These are phyloP conservation scores for Telfairia occidentalis DNA, from an alignment of 331 rosid genomes.

Conservation along the genomic window DNA sequence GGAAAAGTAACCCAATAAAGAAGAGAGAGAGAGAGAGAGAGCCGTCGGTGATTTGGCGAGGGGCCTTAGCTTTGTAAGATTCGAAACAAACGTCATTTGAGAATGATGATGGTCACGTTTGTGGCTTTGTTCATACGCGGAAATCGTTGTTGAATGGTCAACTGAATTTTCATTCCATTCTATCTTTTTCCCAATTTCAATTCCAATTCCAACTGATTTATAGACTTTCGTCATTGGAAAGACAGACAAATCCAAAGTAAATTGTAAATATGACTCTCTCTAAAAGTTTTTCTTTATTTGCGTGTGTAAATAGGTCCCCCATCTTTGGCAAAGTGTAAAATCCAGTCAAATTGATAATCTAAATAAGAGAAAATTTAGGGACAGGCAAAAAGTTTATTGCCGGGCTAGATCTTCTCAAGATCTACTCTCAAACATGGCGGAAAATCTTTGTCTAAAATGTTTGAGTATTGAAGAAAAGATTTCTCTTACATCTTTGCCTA, in stretches of 20 bases:
- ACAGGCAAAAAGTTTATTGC: neutral
- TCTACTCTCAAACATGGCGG: neutral
- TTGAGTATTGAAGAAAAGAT: too few species aligned
- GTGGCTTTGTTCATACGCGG: neutral
- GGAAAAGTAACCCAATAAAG: neutral
- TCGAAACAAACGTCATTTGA: neutral
- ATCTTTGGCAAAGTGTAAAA: neutral
- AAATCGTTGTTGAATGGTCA: neutral
- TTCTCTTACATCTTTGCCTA: neutral
- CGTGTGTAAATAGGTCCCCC: neutral
- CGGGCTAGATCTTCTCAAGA: neutral
- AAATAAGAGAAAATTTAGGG: neutral
- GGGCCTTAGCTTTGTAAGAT: neutral
- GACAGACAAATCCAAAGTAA: neutral
- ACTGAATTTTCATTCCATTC: neutral
- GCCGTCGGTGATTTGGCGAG: neutral
- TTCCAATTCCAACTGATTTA: neutral
- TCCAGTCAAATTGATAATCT: neutral
- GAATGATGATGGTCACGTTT: conserved; percentile 2
- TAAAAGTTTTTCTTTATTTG: neutral
- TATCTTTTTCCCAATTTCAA: neutral
- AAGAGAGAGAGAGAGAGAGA: neutral
- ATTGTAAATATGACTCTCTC: neutral
- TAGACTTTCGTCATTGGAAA: neutral
- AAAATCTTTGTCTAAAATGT: too few species aligned